Evolutionary conservation across 2,329 filamentous ascomycete genomes (phyloP).

Genomic region (Zasmidium citrigriseum): DNA sequence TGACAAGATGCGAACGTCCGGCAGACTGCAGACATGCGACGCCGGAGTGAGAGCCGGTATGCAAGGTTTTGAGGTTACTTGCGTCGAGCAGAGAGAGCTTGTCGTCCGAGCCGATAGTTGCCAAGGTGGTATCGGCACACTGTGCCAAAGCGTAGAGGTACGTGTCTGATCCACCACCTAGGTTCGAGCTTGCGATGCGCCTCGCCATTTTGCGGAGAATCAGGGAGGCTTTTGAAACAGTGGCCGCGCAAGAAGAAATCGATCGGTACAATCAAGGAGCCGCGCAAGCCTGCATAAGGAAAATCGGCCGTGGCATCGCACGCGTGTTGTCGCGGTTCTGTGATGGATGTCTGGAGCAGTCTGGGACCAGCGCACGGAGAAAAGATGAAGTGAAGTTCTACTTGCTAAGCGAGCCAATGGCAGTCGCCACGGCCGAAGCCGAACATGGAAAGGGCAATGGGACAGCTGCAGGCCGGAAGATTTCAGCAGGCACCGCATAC

Average conservation of each 20-base stretch:
- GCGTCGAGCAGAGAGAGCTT: slow-evolving; percentile 67
- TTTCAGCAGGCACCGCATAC: background rate
- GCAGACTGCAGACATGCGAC: slow-evolving; percentile 60
- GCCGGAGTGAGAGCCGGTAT: slow-evolving; percentile 58
- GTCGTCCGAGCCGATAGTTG: slow-evolving; percentile 70
- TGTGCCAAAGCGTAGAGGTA: slow-evolving; percentile 60
- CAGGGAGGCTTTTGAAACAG: slow-evolving; percentile 3
- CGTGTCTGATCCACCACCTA: slow-evolving; percentile 9
- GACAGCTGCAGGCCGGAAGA: background rate
- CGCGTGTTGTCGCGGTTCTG: background rate
- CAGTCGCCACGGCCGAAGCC: no score
- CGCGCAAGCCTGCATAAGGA: background rate
- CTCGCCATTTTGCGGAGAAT: slow-evolving; percentile 12
- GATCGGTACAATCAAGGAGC: background rate
- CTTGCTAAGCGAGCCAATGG: background rate
- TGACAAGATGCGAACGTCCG: slow-evolving; percentile 56
- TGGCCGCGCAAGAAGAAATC: background rate
- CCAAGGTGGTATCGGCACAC: slow-evolving; percentile 47
- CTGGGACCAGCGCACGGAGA: background rate
- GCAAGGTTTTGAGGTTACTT: slow-evolving; percentile 53
- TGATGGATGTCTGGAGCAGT: background rate
- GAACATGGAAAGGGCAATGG: no score
- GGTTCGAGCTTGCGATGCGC: slow-evolving; percentile 17
- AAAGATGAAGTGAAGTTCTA: background rate
- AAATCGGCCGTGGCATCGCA: background rate